These are phyloP conservation scores for Abortiporus biennis DNA, from an alignment of 1,284 basidiomycete species.

Conservation along the genomic window DNA sequence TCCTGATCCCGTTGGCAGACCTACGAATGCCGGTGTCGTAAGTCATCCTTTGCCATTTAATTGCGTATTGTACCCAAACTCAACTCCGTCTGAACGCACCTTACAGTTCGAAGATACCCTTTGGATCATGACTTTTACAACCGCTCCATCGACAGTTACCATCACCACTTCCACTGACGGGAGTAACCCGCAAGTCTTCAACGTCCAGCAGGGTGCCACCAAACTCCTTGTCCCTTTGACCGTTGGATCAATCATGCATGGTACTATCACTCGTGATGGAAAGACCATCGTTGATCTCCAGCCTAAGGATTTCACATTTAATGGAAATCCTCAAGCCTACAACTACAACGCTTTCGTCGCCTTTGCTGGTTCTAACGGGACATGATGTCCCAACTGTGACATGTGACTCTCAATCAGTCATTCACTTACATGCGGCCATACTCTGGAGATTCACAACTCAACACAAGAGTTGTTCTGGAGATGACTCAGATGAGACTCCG, in stretches of 20 bases:
- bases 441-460: background rate
- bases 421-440: background rate
- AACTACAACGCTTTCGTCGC: conserved; percentile 64
- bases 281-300: conserved; percentile 43
- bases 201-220: conserved; percentile 52
- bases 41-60: conserved; percentile 5
- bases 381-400: conserved; percentile 1
- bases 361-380: conserved; percentile 26
- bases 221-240: conserved; percentile 59
- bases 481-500: no score
- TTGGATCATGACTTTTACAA: conserved; percentile 65
- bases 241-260: conserved; percentile 56
- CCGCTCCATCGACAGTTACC: conserved; percentile 43
- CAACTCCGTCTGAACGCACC: background rate
- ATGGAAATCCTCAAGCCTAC: conserved; percentile 45
- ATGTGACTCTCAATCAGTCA: background rate
- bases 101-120: conserved; percentile 45
- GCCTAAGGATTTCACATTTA: conserved; percentile 45
- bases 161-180: conserved; percentile 37
- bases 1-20: conserved; percentile 47
- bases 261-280: conserved; percentile 49
- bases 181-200: conserved; percentile 40
- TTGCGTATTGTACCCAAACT: background rate
- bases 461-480: background rate
- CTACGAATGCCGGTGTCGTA: conserved; percentile 50